A percentile compares a stretch with the other conserved stretches of the same genome.
Evolutionary conservation across 352 stramenopile genomes (phyloP).

Genomic region (Hyaloperonospora brassicae): DNA sequence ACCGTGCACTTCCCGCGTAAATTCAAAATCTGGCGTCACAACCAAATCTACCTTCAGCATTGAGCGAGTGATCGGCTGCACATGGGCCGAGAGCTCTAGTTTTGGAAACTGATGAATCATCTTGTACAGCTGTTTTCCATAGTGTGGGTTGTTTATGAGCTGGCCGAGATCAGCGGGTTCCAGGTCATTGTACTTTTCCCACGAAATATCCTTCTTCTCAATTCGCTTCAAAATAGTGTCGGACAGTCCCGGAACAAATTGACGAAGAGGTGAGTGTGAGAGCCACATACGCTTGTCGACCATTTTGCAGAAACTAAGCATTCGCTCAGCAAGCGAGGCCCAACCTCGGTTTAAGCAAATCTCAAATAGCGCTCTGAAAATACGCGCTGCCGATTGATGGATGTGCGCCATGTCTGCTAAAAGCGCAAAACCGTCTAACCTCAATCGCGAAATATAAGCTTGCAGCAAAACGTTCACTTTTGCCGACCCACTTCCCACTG

Average conservation of each 20-base stretch:
- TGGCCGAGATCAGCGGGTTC: constrained; percentile 95
- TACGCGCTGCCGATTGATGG: constrained; percentile 95
- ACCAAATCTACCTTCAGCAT: constrained; percentile 95
- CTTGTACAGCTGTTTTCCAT: constrained; percentile 96
- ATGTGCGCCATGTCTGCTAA: constrained; percentile 99
- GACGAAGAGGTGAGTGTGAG: constrained; percentile 94
- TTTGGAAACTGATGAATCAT: constrained; percentile 98
- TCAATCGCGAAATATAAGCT: constrained; percentile 97
- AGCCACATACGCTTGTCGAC: constrained; percentile 98
- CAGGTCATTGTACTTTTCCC: constrained; percentile 96
- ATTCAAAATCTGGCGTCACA: constrained; percentile 96
- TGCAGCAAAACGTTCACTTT: constrained; percentile 99
- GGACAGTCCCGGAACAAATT: constrained; percentile 91
- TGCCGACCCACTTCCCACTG: constrained; percentile 65
- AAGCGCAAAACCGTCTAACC: constrained; percentile 97
- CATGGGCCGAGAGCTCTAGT: constrained; percentile 92
- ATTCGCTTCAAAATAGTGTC: constrained; percentile 95
- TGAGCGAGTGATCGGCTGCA: constrained; percentile 97
- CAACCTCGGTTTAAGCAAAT: constrained; percentile 95
- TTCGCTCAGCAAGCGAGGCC: constrained; percentile 91
- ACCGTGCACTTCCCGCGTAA: constrained; percentile 93
- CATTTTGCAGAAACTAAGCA: constrained; percentile 98
- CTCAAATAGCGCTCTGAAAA: constrained; percentile 98
- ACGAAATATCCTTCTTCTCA: constrained; percentile 98
- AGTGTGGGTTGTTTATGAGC: constrained; percentile 96